These are phyloP conservation scores for Solanum habrochaites DNA, from an alignment of 257 asterid species.

Conservation along the genomic window DNA sequence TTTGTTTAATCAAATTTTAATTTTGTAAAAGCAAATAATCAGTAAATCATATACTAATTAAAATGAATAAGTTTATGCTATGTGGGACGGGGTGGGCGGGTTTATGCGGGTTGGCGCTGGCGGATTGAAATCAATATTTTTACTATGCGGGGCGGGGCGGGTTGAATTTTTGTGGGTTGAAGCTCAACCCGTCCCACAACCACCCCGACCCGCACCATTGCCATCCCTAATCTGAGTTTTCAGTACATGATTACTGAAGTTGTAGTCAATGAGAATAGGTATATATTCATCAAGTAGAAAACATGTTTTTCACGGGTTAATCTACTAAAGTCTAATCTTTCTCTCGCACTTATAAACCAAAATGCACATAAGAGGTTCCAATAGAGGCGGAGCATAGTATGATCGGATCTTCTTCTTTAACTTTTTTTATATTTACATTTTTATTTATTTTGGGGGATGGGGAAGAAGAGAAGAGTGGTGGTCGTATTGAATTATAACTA, in stretches of 20 bases:
- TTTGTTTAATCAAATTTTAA: too few relatives aligned
- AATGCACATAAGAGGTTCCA: not conserved
- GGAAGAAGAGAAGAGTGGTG: not conserved
- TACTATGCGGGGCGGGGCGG: too few relatives aligned
- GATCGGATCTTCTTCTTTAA: not conserved
- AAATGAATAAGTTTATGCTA: too few relatives aligned
- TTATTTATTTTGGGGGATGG: not conserved
- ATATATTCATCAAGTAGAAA: not conserved
- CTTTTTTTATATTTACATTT: not conserved
- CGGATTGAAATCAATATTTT: too few relatives aligned
- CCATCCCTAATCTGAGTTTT: not conserved
- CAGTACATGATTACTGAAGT: not conserved
- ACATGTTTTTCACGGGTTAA: not conserved
- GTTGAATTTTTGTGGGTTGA: too few relatives aligned
- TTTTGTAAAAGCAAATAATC: too few relatives aligned
- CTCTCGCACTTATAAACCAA: not conserved
- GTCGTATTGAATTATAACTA: not conserved
- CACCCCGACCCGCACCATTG: too few relatives aligned
- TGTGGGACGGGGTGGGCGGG: too few relatives aligned
- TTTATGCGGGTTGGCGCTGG: too few relatives aligned
- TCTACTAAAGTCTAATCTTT: not conserved
- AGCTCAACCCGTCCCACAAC: too few relatives aligned
- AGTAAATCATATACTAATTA: too few relatives aligned
- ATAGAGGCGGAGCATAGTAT: not conserved
- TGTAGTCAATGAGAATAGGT: not conserved